Evolutionary conservation across 352 stramenopile genomes (phyloP), one percentile per base, ranked within the genome.

Genomic region (Pythium plurisporium): DNA sequence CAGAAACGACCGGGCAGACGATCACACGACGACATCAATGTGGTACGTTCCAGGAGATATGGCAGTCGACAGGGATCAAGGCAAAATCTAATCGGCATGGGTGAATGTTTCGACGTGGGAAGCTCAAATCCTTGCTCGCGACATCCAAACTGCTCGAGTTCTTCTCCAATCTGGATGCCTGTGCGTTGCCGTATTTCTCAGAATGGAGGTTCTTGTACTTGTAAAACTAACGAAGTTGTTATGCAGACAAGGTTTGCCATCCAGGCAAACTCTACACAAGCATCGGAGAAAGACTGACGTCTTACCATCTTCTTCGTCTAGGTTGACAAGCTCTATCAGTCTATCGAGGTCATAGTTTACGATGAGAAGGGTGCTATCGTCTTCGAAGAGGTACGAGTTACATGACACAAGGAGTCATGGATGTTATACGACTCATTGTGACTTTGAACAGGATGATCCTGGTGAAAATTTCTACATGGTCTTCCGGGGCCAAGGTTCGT

Each of bases 401-500:
- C 17, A 6, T 41, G 34, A 41, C 4, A 20, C 12, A 41, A 4
- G 5, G 34, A 41, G 14, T 41, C 6, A 37, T 2, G 5, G 14
- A 14, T 14, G 42, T 30, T 8, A 23, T 8, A 36, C 22, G 27
- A 50, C 17, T 36, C 36, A 42, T 19, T n/a, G 17, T 26, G 0
- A n/a, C 1, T 14, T 38, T 0, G 4, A n/a, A n/a, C 34, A 94
- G 81, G 78, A 82, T 7, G 83, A 94, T 14, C 71, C 73, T 19
- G 81, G 83, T 15, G 81, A 91, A 27, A 88, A 73, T 23, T 90
- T 91, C 33, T 91, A 89, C 41, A 72, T 91, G 59, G 74, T 94
- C 7, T 89, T 86, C 45, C 72, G 79, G 14, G 83, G 83, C 36
- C 69, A 76, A 80, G 81, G 81, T 88, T 54, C n/a, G 60, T 36